phyloP scores from a whole-genome alignment of 257 asterid species.

The Anisodus acutangulus region DNA sequence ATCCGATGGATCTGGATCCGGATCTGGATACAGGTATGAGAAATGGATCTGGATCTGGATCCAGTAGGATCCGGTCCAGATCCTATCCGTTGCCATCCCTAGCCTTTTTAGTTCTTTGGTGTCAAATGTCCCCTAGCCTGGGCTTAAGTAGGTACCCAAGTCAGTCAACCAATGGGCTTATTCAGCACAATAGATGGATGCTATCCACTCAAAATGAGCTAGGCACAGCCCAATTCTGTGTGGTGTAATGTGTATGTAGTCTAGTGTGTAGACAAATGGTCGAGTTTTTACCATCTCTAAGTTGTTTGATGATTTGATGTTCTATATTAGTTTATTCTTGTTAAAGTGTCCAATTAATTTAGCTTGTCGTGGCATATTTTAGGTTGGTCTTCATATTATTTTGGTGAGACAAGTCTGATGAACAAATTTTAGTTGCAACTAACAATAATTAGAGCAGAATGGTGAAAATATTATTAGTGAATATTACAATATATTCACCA shows the following conservation, averaged over 20 bases:
- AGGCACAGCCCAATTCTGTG: not conserved
- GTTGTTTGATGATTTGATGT: not conserved
- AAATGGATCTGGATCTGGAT: too few species aligned
- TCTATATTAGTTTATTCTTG: not conserved
- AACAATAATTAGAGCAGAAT: not conserved
- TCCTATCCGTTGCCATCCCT: too few species aligned
- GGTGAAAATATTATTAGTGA: too few species aligned
- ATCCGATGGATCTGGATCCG: too few species aligned
- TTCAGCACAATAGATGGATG: not conserved
- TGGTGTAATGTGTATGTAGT: not conserved
- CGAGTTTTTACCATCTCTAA: too few species aligned
- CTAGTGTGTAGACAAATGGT: too few species aligned
- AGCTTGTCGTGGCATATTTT: not conserved
- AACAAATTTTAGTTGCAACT: not conserved
- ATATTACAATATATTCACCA: too few species aligned
- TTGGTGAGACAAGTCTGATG: not conserved
- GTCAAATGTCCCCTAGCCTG: not conserved
- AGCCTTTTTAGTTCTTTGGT: not conserved
- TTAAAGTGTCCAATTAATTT: not conserved
- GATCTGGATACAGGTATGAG: too few species aligned
- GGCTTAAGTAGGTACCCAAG: not conserved
- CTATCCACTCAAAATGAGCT: not conserved
- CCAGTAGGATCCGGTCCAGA: too few species aligned
- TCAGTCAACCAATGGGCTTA: not conserved
- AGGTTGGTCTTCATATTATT: not conserved